Percentiles rank a stretch among this genome's conserved stretches.
Evolutionary conservation across 2,329 filamentous ascomycete species (phyloP).

Genomic region (Colletotrichum noveboracense): DNA sequence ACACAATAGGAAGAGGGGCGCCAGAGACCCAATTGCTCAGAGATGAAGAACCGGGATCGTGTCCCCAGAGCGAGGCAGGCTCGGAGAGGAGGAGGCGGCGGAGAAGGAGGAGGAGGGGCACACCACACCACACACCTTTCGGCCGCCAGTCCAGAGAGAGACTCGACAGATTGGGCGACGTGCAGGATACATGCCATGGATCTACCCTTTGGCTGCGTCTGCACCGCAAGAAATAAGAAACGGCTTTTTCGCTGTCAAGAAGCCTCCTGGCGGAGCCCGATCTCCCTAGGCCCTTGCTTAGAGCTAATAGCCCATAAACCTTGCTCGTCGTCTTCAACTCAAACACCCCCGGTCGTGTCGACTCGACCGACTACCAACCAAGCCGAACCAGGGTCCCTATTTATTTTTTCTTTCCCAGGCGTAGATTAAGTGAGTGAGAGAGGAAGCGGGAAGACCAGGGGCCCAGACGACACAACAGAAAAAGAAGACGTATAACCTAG

Average conservation of each 20-base stretch:
- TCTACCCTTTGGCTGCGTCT: slow-evolving; percentile 15
- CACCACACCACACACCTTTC: not conserved
- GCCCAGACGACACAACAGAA: not conserved
- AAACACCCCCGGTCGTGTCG: not conserved
- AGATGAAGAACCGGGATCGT: slow-evolving; percentile 10
- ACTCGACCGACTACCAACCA: not conserved
- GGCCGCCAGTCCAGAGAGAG: slow-evolving; percentile 10
- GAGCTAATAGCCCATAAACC: slow-evolving; percentile 4
- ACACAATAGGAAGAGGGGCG: not conserved
- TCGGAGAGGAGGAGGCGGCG: not conserved
- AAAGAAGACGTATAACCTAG: slow-evolving; percentile 23
- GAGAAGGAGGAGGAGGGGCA: not conserved
- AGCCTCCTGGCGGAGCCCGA: slow-evolving; percentile 16
- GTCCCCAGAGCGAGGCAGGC: not conserved
- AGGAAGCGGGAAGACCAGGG: not conserved
- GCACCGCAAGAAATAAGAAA: slow-evolving; percentile 23
- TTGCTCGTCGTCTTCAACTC: slow-evolving; percentile 13
- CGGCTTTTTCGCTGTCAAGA: slow-evolving; percentile 19
- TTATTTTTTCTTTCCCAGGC: slow-evolving; percentile 9
- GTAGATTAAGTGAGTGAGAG: not conserved
- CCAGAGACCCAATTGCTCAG: not conserved
- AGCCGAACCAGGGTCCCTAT: slow-evolving; percentile 15
- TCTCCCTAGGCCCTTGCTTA: slow-evolving; percentile 18
- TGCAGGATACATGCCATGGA: slow-evolving; percentile 19
- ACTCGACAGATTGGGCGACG: slow-evolving; percentile 19